These are phyloP conservation scores for Hypoxylon sp. DNA, from an alignment of 2,329 filamentous ascomycete genomes.

Conservation along the genomic window DNA sequence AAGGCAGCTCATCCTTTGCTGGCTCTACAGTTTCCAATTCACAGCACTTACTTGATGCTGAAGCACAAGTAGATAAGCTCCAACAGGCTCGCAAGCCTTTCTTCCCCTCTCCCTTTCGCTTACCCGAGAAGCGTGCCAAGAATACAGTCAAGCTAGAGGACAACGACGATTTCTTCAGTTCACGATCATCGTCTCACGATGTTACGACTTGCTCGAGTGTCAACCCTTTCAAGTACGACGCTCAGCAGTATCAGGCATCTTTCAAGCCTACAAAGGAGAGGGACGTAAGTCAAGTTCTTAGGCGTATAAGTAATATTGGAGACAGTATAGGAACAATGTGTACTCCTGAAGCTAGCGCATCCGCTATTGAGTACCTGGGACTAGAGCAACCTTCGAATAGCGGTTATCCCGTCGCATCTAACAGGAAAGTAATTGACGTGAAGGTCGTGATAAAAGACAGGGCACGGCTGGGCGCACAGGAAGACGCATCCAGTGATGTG, in stretches of 20 bases:
- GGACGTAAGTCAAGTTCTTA: constrained; percentile 61
- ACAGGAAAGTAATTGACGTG: background rate
- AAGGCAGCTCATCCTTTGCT: constrained; percentile 24
- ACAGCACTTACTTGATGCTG: constrained; percentile 47
- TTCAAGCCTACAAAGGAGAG: constrained; percentile 59
- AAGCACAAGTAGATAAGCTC: constrained; percentile 44
- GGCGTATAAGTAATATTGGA: constrained; percentile 50
- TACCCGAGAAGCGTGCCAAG: constrained; percentile 21
- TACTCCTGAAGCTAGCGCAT: constrained; percentile 40
- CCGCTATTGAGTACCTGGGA: background rate
- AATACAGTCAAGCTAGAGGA: constrained; percentile 4
- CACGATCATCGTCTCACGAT: constrained; percentile 50
- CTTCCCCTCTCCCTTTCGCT: constrained; percentile 43
- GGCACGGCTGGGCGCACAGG: background rate
- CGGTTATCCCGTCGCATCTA: background rate
- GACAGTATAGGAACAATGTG: constrained; percentile 47
- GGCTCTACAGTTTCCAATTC: constrained; percentile 47
- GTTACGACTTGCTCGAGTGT: constrained; percentile 56
- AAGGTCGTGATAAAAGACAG: background rate
- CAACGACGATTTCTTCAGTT: constrained; percentile 38
- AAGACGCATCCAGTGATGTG: background rate
- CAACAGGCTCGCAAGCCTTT: constrained; percentile 34
- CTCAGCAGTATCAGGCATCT: constrained; percentile 57
- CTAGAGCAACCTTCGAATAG: background rate
- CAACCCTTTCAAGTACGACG: constrained; percentile 65